Evolutionary conservation across 2,329 filamentous ascomycete genomes (phyloP), one percentile per base, ranked within the genome.

Genomic region (Aspergillus ibericus): DNA sequence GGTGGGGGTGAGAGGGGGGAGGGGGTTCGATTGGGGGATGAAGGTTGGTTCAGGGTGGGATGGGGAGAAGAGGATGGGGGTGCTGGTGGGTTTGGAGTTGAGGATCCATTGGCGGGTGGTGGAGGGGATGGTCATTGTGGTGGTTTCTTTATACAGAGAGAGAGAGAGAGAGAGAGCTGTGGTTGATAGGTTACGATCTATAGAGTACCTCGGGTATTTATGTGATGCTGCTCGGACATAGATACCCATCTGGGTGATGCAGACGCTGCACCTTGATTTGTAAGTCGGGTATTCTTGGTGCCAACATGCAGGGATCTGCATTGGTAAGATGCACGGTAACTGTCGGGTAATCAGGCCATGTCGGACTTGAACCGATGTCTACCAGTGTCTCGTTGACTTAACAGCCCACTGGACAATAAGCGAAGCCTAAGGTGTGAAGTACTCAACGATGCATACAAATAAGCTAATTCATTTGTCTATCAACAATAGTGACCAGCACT

Each of bases 91-190:
- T 50, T 76, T 75, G 61, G 77, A 75, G 50, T 68, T 63, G 36
- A 82, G 72, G 58, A 79, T 64, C 78, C 78, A 81, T 74, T 80
- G 75, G 27, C 71, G 70, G 35, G 76, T 76, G 56, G 57, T 18
- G 32, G 53, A 38, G 10, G 58, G 29, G 12, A 32, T 38, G 35
- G 35, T 16, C 35, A 38, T 38, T 9, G 13, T 38, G 35, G 35
- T 38, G 29, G 29, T 32, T 10, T 32, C 1, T 32, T 10, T 32
- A 32, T 32, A 10, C 3, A 10, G 6, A 32, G 29, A 32, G 29
- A 32, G 9, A 32, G 9, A 2, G 5, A 7, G 29, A 32, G 29
- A 10, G 29, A 32, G 35, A n/a, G 16, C 35, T 8, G 35, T 38
- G 35, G 13, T 3, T 10, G n/a, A 16, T 38, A 15, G 15, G 7